A percentile compares a stretch with the other conserved stretches of the same genome.
These are phyloP conservation scores for Botryotinia convoluta DNA, from an alignment of 2,329 filamentous ascomycete genomes.

Conservation along the genomic window DNA sequence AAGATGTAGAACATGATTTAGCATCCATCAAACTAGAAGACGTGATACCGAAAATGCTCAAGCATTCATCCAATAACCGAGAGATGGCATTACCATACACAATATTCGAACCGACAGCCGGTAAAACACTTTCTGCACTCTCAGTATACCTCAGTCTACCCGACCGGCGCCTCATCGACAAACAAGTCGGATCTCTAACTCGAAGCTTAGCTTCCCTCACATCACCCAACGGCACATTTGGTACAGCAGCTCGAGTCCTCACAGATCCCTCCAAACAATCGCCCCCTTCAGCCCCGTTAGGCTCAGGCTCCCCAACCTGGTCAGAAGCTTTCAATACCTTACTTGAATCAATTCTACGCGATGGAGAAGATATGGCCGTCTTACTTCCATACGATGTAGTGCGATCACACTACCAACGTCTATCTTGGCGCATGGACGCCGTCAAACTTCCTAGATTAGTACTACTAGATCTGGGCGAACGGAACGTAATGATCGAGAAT, in stretches of 20 bases:
- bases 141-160: conserved; percentile 32
- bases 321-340: conserved; percentile 55
- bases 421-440: conserved; percentile 50
- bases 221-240: conserved; percentile 35
- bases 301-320: conserved; percentile 47
- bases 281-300: conserved; percentile 15
- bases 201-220: conserved; percentile 33
- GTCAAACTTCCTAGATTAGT: conserved; percentile 53
- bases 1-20: conserved; percentile 1
- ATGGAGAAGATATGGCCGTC: conserved; percentile 59
- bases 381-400: conserved; percentile 56
- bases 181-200: conserved; percentile 34
- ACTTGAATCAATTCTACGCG: conserved; percentile 55
- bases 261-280: conserved; percentile 24
- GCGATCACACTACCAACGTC: conserved; percentile 50
- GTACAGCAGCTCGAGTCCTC: conserved; percentile 32
- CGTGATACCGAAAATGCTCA: conserved; percentile 36
- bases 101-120: conserved; percentile 31
- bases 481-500: conserved; percentile 48
- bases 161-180: conserved; percentile 32
- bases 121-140: conserved; percentile 32
- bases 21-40: conserved; percentile 18
- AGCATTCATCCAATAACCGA: conserved; percentile 35
- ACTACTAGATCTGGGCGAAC: conserved; percentile 51
- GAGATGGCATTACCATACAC: conserved; percentile 38